A percentile compares a stretch with the other conserved stretches of the same genome.
Evolutionary conservation across 768 basidiomycete genomes (phyloP).

Genomic region (Phlebiopsis flavidoalba): DNA sequence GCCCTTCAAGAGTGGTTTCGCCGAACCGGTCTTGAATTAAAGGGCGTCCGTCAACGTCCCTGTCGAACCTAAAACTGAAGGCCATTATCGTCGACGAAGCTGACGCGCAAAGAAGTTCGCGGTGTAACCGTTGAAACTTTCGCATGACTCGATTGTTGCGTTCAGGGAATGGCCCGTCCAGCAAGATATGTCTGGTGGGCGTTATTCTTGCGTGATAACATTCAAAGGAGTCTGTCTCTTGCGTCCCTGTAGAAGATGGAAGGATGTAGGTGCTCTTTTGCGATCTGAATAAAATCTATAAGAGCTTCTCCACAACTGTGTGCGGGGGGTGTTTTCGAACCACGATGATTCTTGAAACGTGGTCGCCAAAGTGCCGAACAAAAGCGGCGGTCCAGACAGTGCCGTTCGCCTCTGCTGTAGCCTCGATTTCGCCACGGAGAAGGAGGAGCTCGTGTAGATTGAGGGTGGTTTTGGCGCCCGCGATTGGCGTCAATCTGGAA

Average conservation of each 20-base stretch:
- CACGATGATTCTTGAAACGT: neutral
- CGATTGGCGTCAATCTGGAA: conserved; percentile 53
- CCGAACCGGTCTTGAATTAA: conserved; percentile 18
- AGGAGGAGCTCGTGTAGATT: conserved; percentile 46
- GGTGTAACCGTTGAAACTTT: conserved; percentile 47
- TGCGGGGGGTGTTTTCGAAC: neutral
- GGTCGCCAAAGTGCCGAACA: neutral
- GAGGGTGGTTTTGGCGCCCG: conserved; percentile 31
- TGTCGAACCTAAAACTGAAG: conserved; percentile 32
- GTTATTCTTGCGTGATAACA: conserved; percentile 70
- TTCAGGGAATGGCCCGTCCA: conserved; percentile 69
- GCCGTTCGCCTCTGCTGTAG: conserved; percentile 27
- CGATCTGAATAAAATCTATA: neutral
- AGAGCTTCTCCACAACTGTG: neutral
- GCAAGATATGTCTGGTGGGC: conserved; percentile 60
- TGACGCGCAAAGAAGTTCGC: conserved; percentile 74
- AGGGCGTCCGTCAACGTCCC: conserved; percentile 34
- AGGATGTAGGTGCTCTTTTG: neutral
- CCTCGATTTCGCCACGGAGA: conserved; percentile 32
- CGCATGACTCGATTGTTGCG: conserved; percentile 80
- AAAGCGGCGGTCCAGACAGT: conserved; percentile 28
- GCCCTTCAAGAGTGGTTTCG: conserved; percentile 14
- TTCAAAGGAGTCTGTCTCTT: conserved; percentile 32
- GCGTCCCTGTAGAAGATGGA: neutral
- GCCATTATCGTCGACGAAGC: conserved; percentile 76